Conservation (phyloP, 345 rosid genomes). For the Toxicodendron radicans region DNA sequence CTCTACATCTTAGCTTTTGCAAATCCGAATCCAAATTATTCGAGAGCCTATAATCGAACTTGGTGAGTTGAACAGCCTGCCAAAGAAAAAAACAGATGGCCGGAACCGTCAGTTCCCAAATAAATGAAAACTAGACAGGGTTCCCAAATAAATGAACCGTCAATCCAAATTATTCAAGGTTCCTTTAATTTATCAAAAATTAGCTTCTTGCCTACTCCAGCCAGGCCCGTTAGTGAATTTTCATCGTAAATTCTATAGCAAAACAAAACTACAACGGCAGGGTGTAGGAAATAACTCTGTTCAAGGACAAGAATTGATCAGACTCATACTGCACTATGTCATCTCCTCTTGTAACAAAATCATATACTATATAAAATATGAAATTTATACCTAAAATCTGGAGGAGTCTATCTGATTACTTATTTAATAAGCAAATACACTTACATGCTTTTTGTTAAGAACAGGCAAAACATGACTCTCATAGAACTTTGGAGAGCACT, state of each 20-base stretch:
- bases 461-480: constrained; percentile 53
- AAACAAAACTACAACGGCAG: background rate
- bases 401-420: background rate
- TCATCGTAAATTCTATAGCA: background rate
- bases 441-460: constrained; percentile 55
- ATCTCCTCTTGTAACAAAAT: background rate
- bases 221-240: too few species aligned
- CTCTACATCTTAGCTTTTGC: constrained; percentile 94
- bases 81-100: constrained; percentile 15
- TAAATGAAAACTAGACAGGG: background rate
- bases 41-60: constrained; percentile 89
- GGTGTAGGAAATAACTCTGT: background rate
- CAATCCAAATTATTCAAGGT: too few species aligned
- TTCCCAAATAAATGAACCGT: too few species aligned
- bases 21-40: constrained; percentile 65
- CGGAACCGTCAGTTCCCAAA: background rate
- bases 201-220: too few species aligned
- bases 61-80: constrained; percentile 87
- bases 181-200: too few species aligned
- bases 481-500: constrained; percentile 66
- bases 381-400: background rate
- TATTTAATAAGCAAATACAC: constrained; percentile 5
- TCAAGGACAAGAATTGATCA: background rate
- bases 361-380: background rate
- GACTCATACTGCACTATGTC: background rate